phyloP scores from a whole-genome alignment of 2,329 filamentous ascomycete species.

The Pestalotiopsis sp. region DNA sequence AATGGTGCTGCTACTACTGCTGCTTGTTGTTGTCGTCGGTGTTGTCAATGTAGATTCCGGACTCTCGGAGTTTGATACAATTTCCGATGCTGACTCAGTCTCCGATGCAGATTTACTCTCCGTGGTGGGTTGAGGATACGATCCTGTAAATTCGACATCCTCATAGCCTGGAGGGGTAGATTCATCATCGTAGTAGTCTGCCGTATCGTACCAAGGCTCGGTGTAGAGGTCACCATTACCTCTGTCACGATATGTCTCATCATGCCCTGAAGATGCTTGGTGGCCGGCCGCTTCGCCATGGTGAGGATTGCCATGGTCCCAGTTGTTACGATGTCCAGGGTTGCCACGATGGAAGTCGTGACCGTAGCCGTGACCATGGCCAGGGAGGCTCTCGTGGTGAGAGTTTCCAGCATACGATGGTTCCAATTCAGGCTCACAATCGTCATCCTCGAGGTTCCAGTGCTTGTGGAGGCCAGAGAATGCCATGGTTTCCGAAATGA shows the following conservation, averaged over 20 bases:
- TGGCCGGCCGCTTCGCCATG: too few species aligned
- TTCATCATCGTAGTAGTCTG: background rate
- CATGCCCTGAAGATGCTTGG: background rate
- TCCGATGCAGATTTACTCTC: too few species aligned
- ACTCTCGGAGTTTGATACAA: background rate
- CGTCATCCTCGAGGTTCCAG: background rate
- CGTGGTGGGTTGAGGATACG: background rate
- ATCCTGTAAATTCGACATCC: background rate
- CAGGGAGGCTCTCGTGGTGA: background rate
- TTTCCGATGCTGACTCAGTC: background rate
- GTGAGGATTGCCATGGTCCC: too few species aligned
- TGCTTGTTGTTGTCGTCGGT: too few species aligned
- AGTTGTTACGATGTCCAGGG: too few species aligned
- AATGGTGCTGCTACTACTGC: background rate
- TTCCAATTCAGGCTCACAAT: background rate
- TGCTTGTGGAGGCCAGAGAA: background rate
- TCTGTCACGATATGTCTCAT: background rate
- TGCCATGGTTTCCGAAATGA: background rate
- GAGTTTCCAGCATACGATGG: background rate
- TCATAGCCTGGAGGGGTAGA: background rate
- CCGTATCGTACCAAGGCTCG: background rate
- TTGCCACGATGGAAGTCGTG: background rate
- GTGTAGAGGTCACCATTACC: background rate
- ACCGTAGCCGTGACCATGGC: background rate
- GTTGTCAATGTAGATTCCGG: background rate